Evolutionary conservation across 1,284 basidiomycete genomes (phyloP).

Genomic region (Malassezia obtusa): DNA sequence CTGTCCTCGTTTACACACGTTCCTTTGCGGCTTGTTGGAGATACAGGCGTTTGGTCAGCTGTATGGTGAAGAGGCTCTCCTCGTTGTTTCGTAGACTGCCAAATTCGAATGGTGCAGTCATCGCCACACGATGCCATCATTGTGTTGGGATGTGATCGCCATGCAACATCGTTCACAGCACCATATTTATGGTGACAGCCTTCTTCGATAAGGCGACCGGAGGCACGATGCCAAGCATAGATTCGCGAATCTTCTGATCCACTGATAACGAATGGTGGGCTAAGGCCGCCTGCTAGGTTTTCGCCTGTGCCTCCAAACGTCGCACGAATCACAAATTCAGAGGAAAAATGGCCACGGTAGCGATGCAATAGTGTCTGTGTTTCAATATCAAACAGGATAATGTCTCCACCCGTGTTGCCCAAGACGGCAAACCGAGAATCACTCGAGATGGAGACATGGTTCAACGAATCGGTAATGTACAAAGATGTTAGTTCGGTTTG

Average conservation of each 20-base stretch:
- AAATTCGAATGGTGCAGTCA: conserved; percentile 37
- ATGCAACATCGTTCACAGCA: conserved; percentile 87
- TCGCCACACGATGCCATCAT: conserved; percentile 65
- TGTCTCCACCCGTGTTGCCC: conserved; percentile 59
- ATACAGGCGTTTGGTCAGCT: background rate
- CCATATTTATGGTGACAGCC: conserved; percentile 73
- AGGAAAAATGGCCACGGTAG: conserved; percentile 30
- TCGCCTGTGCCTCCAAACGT: conserved; percentile 88
- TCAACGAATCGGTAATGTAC: conserved; percentile 61
- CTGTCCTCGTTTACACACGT: background rate
- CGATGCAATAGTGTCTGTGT: conserved; percentile 55
- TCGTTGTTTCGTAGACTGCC: conserved; percentile 19
- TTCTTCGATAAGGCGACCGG: conserved; percentile 68
- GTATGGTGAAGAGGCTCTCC: background rate
- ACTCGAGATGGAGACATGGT: conserved; percentile 58
- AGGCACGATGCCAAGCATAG: conserved; percentile 89
- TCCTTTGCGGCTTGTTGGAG: background rate
- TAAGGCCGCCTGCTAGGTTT: conserved; percentile 54
- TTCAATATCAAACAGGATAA: conserved; percentile 73
- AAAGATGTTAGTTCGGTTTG: conserved; percentile 54
- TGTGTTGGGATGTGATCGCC: conserved; percentile 72
- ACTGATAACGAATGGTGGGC: conserved; percentile 57
- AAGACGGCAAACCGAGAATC: conserved; percentile 80
- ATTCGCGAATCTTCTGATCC: conserved; percentile 75
- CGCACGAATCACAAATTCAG: conserved; percentile 68